A percentile compares a stretch with the other conserved stretches of the same genome.
Evolutionary conservation across 176 grass and related monocot genomes (phyloP).

Genomic region (Puccinellia tenuiflora): DNA sequence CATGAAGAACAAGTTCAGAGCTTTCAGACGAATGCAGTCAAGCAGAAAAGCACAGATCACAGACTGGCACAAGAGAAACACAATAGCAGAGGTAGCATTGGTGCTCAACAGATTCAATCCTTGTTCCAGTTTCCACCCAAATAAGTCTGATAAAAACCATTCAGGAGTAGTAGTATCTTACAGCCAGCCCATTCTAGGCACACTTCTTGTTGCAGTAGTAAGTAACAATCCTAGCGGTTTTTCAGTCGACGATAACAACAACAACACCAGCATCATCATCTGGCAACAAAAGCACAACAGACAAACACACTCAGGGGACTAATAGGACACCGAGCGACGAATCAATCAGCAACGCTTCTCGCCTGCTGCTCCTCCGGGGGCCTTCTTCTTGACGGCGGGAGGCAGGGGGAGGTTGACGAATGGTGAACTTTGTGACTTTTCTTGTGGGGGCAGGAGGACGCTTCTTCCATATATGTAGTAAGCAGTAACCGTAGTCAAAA

Average conservation of each 20-base stretch:
- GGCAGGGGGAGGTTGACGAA: constrained; percentile 84
- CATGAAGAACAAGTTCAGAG: too few species aligned
- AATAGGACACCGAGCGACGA: constrained; percentile 49
- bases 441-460: neutral
- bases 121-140: neutral
- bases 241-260: neutral
- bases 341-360: constrained; percentile 94
- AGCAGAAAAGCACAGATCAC: neutral
- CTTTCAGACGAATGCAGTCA: neutral
- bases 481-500: constrained; percentile 27
- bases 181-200: constrained; percentile 6
- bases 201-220: neutral
- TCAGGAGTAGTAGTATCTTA: constrained; percentile 2
- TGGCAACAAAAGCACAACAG: neutral
- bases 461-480: constrained; percentile 18
- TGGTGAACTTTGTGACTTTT: constrained; percentile 26
- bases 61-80: neutral
- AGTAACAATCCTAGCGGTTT: constrained; percentile 1
- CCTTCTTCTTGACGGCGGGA: constrained; percentile 6
- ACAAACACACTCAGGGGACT: constrained; percentile 32
- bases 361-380: constrained; percentile 77
- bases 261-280: neutral
- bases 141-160: neutral
- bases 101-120: neutral
- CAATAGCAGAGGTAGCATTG: too few species aligned